Evolutionary conservation across 1,284 basidiomycete genomes (phyloP).

Genomic region (Apiotrichum porosum): DNA sequence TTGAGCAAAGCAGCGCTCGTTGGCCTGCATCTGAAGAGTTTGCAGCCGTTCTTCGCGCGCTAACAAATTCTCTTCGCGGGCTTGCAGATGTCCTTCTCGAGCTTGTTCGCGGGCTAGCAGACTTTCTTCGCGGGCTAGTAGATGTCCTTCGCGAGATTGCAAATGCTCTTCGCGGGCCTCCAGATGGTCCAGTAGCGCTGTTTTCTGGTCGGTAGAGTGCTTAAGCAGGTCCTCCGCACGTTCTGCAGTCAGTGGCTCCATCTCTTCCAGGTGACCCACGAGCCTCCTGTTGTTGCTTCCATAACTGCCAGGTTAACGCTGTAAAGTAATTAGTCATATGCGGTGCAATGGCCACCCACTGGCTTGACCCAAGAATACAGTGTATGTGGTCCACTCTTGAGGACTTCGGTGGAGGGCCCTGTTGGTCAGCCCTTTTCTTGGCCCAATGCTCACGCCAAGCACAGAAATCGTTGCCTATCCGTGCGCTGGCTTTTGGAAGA

Average conservation of each 20-base stretch:
- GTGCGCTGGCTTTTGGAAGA: not conserved
- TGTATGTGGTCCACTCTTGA: conserved; percentile 48
- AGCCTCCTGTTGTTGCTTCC: conserved; percentile 25
- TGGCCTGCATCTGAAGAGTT: too few species aligned
- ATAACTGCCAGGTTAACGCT: conserved; percentile 41
- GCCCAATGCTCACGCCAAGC: conserved; percentile 25
- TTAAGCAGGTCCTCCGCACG: conserved; percentile 25
- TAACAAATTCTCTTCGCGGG: too few species aligned
- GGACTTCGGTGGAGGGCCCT: conserved; percentile 46
- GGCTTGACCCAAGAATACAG: conserved; percentile 41
- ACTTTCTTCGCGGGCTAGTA: too few species aligned
- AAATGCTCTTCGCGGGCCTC: too few species aligned
- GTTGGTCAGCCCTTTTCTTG: not conserved
- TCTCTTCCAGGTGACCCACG: conserved; percentile 13
- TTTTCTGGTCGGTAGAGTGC: conserved; percentile 34
- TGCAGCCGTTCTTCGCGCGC: too few species aligned
- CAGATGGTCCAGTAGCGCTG: conserved; percentile 19
- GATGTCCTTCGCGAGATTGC: too few species aligned
- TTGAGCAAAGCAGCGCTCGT: too few species aligned
- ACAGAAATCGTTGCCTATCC: conserved; percentile 4
- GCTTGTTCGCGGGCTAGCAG: too few species aligned
- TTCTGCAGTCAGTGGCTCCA: conserved; percentile 17
- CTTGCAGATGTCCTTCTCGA: too few species aligned
- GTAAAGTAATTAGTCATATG: too few species aligned
- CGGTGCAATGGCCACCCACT: too few species aligned